Conservation (phyloP, 108 stramenopile species). For the Pseudonitzschia multistriata region DNA sequence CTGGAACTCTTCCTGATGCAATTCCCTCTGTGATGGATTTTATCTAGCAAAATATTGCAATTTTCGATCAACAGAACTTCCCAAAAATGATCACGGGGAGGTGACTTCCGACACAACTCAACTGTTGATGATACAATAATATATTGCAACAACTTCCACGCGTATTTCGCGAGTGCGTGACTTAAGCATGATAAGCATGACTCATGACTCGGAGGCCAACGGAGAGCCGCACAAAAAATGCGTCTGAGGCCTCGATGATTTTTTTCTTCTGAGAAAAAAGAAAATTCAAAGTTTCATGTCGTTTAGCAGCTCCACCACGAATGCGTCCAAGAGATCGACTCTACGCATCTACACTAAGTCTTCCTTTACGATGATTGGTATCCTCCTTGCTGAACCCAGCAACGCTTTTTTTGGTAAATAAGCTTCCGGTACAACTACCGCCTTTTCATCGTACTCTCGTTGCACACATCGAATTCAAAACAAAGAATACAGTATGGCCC, state of each 20-base stretch:
- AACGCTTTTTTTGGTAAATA: neutral
- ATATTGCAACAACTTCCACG: neutral
- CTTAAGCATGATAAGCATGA: neutral
- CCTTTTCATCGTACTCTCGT: neutral
- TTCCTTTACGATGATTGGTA: too few relatives aligned
- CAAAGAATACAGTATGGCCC: conserved; percentile 10
- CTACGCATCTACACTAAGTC: too few relatives aligned
- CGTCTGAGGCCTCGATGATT: too few relatives aligned
- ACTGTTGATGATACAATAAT: neutral
- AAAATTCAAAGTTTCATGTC: conserved; percentile 2
- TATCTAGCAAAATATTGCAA: neutral
- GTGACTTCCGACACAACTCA: too few relatives aligned
- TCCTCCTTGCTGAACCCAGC: neutral
- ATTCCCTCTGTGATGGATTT: neutral
- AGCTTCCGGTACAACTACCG: neutral
- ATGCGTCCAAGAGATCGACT: too few relatives aligned
- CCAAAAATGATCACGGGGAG: too few relatives aligned
- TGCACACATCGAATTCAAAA: neutral
- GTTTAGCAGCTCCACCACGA: too few relatives aligned
- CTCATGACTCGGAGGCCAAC: neutral
- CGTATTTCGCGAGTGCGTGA: neutral
- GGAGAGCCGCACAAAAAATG: conserved; percentile 7
- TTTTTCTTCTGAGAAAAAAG: neutral
- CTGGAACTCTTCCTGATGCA: neutral
- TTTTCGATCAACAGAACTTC: too few relatives aligned